Evolutionary conservation across 371 early-diverging fungal genomes (phyloP).

Genomic region (Mortierella sp.): DNA sequence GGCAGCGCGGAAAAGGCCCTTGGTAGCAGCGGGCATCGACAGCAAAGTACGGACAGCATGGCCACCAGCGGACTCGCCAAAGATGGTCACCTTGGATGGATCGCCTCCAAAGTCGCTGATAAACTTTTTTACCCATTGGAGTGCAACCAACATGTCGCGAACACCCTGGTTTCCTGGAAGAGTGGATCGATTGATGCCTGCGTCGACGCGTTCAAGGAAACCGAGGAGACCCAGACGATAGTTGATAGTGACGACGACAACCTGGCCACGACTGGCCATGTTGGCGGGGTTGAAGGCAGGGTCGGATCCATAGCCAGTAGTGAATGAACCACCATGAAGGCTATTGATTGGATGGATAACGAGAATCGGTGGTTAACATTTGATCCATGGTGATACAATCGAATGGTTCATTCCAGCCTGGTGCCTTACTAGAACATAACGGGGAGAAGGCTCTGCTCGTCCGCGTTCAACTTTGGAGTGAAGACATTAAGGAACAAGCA

Average conservation of each 20-base stretch:
- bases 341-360: slow-evolving; percentile 10
- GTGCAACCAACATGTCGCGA: slow-evolving; percentile 52
- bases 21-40: slow-evolving; percentile 54
- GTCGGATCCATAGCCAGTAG: slow-evolving; percentile 51
- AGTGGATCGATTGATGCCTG: slow-evolving; percentile 37
- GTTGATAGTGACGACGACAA: slow-evolving; percentile 59
- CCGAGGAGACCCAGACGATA: slow-evolving; percentile 63
- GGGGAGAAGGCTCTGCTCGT: slow-evolving; percentile 51
- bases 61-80: slow-evolving; percentile 65
- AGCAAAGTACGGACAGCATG: slow-evolving; percentile 53
- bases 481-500: slow-evolving; percentile 62
- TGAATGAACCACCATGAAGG: slow-evolving; percentile 53
- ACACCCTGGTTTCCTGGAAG: slow-evolving; percentile 52
- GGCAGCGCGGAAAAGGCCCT: slow-evolving; percentile 48
- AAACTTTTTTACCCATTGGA: slow-evolving; percentile 61
- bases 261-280: slow-evolving; percentile 42
- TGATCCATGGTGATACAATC: not conserved
- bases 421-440: slow-evolving; percentile 54
- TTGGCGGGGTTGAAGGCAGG: slow-evolving; percentile 53
- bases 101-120: slow-evolving; percentile 61
- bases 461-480: slow-evolving; percentile 51
- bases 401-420: not conserved
- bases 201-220: slow-evolving; percentile 57
- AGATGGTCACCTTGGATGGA: slow-evolving; percentile 52
- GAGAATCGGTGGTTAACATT: too few species aligned